These are phyloP conservation scores for Nicotiana paniculata DNA, from an alignment of 257 asterid genomes.

Conservation along the genomic window DNA sequence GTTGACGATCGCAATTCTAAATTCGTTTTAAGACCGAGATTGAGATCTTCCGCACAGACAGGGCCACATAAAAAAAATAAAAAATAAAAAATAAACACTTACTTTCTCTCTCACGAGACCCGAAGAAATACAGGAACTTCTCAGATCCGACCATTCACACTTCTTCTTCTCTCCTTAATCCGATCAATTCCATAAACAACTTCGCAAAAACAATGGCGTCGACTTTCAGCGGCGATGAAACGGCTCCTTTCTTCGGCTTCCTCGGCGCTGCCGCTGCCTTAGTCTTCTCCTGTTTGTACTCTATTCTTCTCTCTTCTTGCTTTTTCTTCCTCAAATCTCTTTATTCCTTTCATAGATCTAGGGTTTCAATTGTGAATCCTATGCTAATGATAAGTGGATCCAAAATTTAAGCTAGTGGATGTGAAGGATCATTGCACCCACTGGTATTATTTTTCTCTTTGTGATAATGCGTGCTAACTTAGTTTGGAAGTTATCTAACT, in stretches of 20 bases:
- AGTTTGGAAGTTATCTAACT: not conserved
- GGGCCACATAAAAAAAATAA: not conserved
- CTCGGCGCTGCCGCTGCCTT: conserved; percentile 71
- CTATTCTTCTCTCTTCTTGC: not conserved
- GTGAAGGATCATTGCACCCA: too few species aligned
- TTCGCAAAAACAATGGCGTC: conserved; percentile 29
- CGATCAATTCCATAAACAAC: not conserved
- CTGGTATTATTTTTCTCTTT: too few species aligned
- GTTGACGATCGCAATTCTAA: not conserved
- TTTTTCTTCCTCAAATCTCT: not conserved
- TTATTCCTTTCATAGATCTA: conserved; percentile 17
- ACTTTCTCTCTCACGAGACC: too few species aligned
- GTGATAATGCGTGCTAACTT: not conserved
- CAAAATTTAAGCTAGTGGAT: not conserved
- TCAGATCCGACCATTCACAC: conserved; percentile 27
- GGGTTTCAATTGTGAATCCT: not conserved
- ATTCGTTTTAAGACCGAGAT: conserved; percentile 20
- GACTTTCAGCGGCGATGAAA: conserved; percentile 67
- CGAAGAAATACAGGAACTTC: not conserved
- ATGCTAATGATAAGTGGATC: not conserved
- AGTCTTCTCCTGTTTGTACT: conserved; percentile 48
- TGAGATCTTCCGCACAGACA: not conserved
- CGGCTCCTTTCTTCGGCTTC: conserved; percentile 70
- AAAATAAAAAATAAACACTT: too few species aligned
- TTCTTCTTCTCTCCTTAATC: conserved; percentile 11